These are phyloP conservation scores for Monilinia fructicola DNA, from an alignment of 2,329 filamentous ascomycete species.

Conservation along the genomic window DNA sequence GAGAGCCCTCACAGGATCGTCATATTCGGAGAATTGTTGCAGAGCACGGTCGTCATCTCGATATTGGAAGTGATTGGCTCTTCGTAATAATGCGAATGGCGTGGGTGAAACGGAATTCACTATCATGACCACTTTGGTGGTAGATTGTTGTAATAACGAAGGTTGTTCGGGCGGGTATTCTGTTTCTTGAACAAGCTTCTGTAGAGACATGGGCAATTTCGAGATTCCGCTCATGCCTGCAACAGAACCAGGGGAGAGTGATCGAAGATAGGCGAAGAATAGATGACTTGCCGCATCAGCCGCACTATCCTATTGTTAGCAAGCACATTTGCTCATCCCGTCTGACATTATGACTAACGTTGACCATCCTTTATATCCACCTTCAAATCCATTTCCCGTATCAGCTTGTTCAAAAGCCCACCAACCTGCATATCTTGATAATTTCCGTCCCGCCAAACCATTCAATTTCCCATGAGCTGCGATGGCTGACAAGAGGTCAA, in stretches of 20 bases:
- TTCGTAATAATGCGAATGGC: constrained; percentile 83
- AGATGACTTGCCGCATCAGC: constrained; percentile 95
- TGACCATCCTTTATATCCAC: constrained; percentile 86
- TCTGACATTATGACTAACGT: constrained; percentile 52
- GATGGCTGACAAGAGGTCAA: constrained; percentile 86
- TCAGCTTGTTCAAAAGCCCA: constrained; percentile 96
- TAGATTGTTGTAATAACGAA: constrained; percentile 72
- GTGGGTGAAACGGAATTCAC: constrained; percentile 93
- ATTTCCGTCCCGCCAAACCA: constrained; percentile 86
- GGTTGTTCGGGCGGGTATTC: constrained; percentile 88
- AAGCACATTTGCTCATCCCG: constrained; percentile 18
- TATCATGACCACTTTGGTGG: constrained; percentile 92
- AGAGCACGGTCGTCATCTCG: constrained; percentile 83
- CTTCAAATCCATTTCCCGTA: constrained; percentile 86
- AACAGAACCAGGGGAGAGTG: constrained; percentile 73
- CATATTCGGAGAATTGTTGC: constrained; percentile 80
- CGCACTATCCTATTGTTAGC: constrained; percentile 55
- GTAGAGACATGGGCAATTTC: constrained; percentile 82
- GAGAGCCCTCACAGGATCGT: constrained; percentile 82
- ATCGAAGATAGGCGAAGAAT: constrained; percentile 96
- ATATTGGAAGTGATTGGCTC: constrained; percentile 94
- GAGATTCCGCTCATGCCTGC: constrained; percentile 76
- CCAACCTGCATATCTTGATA: constrained; percentile 95
- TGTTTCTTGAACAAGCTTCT: constrained; percentile 86
- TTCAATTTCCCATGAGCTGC: constrained; percentile 93